phyloP scores from a whole-genome alignment of 257 asterid genomes.

The Solanum chmielewskii region DNA sequence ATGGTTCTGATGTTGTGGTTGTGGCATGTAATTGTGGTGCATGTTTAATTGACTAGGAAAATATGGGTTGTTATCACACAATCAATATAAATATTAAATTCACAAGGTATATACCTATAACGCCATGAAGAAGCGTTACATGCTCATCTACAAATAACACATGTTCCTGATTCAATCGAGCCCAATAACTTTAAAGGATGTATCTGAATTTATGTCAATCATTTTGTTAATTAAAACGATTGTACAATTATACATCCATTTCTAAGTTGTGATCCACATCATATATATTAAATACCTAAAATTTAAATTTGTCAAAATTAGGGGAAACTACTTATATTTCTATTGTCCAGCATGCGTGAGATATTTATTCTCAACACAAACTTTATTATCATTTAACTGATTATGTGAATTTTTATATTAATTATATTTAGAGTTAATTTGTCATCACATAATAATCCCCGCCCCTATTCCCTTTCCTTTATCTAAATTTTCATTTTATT shows the following conservation, averaged over 20 bases:
- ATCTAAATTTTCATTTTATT: too few relatives aligned
- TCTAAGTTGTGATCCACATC: neutral
- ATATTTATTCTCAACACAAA: too few relatives aligned
- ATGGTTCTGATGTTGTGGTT: neutral
- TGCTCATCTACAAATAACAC: constrained; percentile 11
- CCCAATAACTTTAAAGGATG: constrained; percentile 20
- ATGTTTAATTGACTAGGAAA: neutral
- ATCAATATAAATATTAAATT: constrained; percentile 26
- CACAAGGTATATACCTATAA: constrained; percentile 20
- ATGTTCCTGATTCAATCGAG: neutral
- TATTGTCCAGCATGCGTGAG: neutral
- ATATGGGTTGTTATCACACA: constrained; percentile 9
- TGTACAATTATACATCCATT: neutral
- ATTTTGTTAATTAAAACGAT: neutral
- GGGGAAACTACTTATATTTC: neutral
- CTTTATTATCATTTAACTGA: too few relatives aligned
- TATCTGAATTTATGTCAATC: neutral
- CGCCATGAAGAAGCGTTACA: constrained; percentile 22
- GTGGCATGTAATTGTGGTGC: constrained; percentile 10
- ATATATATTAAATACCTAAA: neutral
- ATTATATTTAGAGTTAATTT: too few relatives aligned
- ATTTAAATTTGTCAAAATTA: neutral
- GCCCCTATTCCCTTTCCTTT: neutral
- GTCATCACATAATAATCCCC: neutral
- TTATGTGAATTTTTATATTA: too few relatives aligned